Evolutionary conservation across 1,139 yeast genomes (phyloP).

Genomic region (Candida dubliniensis): DNA sequence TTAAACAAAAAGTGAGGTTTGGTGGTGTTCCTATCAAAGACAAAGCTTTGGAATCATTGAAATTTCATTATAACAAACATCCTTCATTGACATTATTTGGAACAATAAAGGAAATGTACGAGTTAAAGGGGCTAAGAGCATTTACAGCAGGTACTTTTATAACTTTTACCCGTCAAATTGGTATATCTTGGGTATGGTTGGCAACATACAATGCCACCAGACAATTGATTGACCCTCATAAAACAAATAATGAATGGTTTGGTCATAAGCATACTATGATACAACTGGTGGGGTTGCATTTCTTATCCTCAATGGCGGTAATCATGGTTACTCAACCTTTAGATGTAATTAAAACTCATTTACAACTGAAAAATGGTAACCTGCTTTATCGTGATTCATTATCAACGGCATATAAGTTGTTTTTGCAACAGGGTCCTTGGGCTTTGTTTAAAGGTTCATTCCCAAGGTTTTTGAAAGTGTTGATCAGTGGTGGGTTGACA

Average conservation of each 20-base stretch:
- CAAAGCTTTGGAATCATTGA: conserved; percentile 28
- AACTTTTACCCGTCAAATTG: conserved; percentile 75
- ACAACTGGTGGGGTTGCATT: conserved; percentile 53
- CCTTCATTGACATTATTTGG: conserved; percentile 58
- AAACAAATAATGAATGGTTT: conserved; percentile 47
- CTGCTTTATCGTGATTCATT: conserved; percentile 65
- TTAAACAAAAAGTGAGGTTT: conserved; percentile 15
- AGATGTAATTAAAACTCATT: conserved; percentile 84
- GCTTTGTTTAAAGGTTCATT: conserved; percentile 77
- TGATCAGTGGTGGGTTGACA: conserved; percentile 78
- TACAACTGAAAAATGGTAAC: conserved; percentile 75
- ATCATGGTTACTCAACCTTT: conserved; percentile 85
- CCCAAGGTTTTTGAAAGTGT: conserved; percentile 77
- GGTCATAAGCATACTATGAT: conserved; percentile 42
- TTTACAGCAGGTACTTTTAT: conserved; percentile 81
- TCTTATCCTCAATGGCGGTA: conserved; percentile 62
- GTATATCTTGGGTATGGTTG: conserved; percentile 79
- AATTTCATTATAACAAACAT: conserved; percentile 43
- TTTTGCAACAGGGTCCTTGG: conserved; percentile 63
- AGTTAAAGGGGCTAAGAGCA: conserved; percentile 73
- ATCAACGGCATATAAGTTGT: conserved; percentile 70
- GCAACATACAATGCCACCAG: conserved; percentile 78
- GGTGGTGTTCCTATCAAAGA: conserved; percentile 15
- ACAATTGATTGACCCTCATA: conserved; percentile 63
- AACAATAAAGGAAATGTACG: conserved; percentile 65